Percentiles rank a stretch among this genome's conserved stretches.
Evolutionary conservation across 768 basidiomycete genomes (phyloP).

Genomic region (Rhodotorula taiwanensis): DNA sequence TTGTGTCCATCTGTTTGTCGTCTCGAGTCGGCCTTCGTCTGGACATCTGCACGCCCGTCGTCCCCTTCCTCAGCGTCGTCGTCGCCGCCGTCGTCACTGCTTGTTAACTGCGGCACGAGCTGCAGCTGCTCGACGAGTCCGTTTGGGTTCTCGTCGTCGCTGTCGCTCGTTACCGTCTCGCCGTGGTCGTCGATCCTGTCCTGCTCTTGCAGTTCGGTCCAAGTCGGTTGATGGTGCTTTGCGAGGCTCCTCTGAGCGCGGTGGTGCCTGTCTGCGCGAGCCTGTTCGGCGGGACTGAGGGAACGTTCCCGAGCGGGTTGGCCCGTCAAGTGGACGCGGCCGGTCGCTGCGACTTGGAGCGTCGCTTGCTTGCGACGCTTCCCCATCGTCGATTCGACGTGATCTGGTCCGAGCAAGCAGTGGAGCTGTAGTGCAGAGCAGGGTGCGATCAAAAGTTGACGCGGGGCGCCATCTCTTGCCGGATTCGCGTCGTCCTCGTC

Average conservation of each 20-base stretch:
- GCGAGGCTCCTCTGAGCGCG: neutral
- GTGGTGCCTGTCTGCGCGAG: neutral
- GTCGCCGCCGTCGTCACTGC: neutral
- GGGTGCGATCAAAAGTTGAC: no score
- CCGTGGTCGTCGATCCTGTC: neutral
- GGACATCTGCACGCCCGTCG: no score
- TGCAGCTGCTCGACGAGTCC: neutral
- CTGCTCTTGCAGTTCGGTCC: neutral
- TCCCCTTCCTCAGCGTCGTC: no score
- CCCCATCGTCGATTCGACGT: neutral
- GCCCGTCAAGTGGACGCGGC: neutral
- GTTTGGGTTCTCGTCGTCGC: neutral
- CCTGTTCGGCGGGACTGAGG: neutral
- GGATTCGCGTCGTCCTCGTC: no score
- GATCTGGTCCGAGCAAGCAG: no score
- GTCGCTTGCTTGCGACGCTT: neutral
- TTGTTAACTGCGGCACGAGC: no score
- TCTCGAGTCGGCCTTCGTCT: no score
- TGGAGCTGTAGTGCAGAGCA: no score
- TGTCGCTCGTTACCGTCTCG: neutral
- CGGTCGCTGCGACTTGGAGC: neutral
- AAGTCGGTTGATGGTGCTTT: neutral
- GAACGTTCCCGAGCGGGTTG: neutral
- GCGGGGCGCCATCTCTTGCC: no score
- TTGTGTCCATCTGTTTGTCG: no score